A percentile compares a stretch with the other conserved stretches of the same genome.
phyloP scores from a whole-genome alignment of 306 rosid species.

The Cicer judaicum region DNA sequence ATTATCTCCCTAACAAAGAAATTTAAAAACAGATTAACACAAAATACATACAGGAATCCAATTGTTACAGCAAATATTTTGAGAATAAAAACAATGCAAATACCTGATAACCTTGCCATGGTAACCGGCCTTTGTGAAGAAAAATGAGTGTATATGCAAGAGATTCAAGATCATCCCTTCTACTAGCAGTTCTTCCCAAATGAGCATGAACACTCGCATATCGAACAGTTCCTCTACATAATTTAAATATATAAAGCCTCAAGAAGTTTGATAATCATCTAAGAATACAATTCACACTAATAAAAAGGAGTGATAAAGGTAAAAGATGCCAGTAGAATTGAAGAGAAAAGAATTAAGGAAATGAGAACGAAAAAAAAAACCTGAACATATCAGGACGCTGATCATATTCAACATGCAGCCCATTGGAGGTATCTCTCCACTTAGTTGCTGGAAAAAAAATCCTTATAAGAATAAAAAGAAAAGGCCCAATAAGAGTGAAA shows the following conservation, averaged over 20 bases:
- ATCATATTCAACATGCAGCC: slow-evolving; percentile 93
- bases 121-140: slow-evolving; percentile 87
- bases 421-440: slow-evolving; percentile 89
- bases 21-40: slow-evolving; percentile 1
- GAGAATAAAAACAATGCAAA: slow-evolving; percentile 31
- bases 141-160: slow-evolving; percentile 93
- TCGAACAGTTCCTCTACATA: slow-evolving; percentile 85
- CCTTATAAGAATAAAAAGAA: slow-evolving; percentile 16
- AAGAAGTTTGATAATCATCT: slow-evolving; percentile 5
- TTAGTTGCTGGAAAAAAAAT: slow-evolving; percentile 72
- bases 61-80: slow-evolving; percentile 24
- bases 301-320: slow-evolving; percentile 44
- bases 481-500: slow-evolving; percentile 17
- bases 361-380: slow-evolving; percentile 42
- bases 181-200: slow-evolving; percentile 93
- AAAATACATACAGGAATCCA: slow-evolving; percentile 26
- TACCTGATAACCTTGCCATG: slow-evolving; percentile 98
- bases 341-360: neutral
- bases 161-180: slow-evolving; percentile 97
- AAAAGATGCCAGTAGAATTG: neutral
- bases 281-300: slow-evolving; percentile 38
- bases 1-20: slow-evolving; percentile 76
- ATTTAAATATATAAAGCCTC: slow-evolving; percentile 11
- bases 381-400: slow-evolving; percentile 99
- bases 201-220: slow-evolving; percentile 99